Conservation (phyloP, 208 protist species). For the Leishmania lainsoni region DNA sequence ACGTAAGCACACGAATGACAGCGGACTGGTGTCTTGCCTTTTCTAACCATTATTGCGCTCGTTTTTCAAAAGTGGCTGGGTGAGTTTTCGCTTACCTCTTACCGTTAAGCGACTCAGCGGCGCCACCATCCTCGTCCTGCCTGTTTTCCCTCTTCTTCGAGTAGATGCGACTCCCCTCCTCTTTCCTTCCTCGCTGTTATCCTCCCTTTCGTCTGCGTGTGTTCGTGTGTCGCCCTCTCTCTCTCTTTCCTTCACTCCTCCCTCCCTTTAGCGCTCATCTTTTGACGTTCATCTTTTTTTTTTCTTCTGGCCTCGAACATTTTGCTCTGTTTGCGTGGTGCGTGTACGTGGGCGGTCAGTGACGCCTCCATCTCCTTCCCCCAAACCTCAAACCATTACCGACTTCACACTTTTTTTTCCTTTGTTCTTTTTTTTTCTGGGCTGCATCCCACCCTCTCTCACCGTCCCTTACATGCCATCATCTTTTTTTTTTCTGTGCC, state of each 20-base stretch:
- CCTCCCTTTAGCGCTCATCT: slow-evolving; percentile 9
- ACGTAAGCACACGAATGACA: background rate
- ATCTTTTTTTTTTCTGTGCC: background rate
- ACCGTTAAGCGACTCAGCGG: background rate
- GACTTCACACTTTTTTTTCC: background rate
- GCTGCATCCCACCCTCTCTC: background rate
- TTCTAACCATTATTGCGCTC: background rate
- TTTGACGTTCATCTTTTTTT: slow-evolving; percentile 6
- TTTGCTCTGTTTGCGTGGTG: background rate
- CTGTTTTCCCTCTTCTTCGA: background rate
- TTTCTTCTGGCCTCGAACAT: background rate
- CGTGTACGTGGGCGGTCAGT: background rate
- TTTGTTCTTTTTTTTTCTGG: background rate
- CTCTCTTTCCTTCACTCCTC: background rate
- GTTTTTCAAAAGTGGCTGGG: background rate
- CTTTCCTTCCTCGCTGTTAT: background rate
- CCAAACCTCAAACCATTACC: background rate
- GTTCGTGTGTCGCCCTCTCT: background rate
- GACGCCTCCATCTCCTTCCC: background rate
- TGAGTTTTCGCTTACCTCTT: background rate
- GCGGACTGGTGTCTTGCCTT: background rate
- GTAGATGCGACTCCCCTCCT: background rate
- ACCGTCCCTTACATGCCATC: background rate
- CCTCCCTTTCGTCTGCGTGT: background rate
- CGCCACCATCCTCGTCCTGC: background rate